Evolutionary conservation across 139 green algal species (phyloP).

Genomic region (Chlorella sp.): DNA sequence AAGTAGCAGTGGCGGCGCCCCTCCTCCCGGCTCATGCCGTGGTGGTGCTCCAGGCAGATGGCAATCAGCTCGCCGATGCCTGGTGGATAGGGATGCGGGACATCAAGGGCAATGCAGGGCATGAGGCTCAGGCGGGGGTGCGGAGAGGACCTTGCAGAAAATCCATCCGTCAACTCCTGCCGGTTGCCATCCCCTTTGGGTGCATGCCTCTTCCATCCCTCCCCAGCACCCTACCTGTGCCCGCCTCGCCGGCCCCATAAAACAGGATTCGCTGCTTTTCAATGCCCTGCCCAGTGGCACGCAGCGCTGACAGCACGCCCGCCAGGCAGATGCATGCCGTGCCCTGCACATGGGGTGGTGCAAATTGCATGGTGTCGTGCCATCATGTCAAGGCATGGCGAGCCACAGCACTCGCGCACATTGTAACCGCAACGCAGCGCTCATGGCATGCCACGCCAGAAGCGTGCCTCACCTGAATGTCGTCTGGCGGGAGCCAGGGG

Average conservation of each 20-base stretch:
- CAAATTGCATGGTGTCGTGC: slow-evolving; percentile 28
- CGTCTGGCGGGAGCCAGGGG: slow-evolving; percentile 52
- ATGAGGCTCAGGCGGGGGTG: too few species aligned
- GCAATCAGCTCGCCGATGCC: slow-evolving; percentile 80
- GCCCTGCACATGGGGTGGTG: slow-evolving; percentile 80
- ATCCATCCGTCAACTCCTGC: background rate
- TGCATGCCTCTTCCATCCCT: background rate
- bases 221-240: slow-evolving; percentile 63
- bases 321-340: slow-evolving; percentile 85
- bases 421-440: too few species aligned
- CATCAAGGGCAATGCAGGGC: too few species aligned
- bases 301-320: slow-evolving; percentile 73
- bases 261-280: slow-evolving; percentile 75
- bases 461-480: slow-evolving; percentile 36
- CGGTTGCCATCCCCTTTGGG: background rate
- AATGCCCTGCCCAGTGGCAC: slow-evolving; percentile 54
- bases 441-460: too few species aligned
- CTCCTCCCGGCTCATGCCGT: slow-evolving; percentile 55
- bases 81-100: background rate
- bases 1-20: slow-evolving; percentile 69
- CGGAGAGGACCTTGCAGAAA: background rate
- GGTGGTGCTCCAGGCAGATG: slow-evolving; percentile 44
- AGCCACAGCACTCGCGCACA: background rate
- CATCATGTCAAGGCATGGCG: slow-evolving; percentile 40
- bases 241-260: slow-evolving; percentile 77